Base-by-base conservation (phyloP, 495 filamentous ascomycete species). In the Aspergillus mulundensis region DNA sequence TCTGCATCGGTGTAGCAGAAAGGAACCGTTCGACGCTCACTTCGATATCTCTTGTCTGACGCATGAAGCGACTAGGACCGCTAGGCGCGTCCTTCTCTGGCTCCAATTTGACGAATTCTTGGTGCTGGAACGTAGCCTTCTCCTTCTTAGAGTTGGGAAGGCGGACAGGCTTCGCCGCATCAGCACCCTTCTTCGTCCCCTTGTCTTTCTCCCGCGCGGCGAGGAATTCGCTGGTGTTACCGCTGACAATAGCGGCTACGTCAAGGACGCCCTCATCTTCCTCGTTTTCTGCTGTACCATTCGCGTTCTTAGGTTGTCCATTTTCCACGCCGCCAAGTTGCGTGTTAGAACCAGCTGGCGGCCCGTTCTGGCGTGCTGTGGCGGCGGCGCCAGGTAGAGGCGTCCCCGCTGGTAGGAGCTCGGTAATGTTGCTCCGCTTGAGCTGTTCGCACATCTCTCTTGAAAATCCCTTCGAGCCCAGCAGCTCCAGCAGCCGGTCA, bases 371-470 rank as follows among this genome's bases (percentile, higher is more conserved):
- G 74, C 61, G 77, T 7, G 71, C 66, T 3, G 72, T 68, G 23
- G 68, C 70, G n/a, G 67, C 72, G 61, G 81, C 57, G 48, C 81
- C 73, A 38, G 84, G 80, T 54, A 87, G 43, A 54, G 84, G 70
- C 49, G 78, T 74, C 20, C 85, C 87, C 4, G 83, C 80, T 1
- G 88, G 85, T 12, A 98, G 75, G 47, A 97, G 85, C 69, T 98
- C 94, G 61, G 91, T 93, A 46, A 97, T 89, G 19, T 83, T 74
- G 58, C 85, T 96, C 63, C 83, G 85, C 77, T 98, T 98, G 51
- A 98, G 71, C 71, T 96, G 90, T 76, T 98, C 95, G 44, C 90
- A 94, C 88, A 97, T 95, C 41, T 96, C 90, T 21, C 85, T 70
- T 7, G 83, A 86, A 60, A 94, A 93, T 0, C 82, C 83, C 65